Conservation (phyloP, 2,329 filamentous ascomycete species). For the Conoideocrella luteorostrata region DNA sequence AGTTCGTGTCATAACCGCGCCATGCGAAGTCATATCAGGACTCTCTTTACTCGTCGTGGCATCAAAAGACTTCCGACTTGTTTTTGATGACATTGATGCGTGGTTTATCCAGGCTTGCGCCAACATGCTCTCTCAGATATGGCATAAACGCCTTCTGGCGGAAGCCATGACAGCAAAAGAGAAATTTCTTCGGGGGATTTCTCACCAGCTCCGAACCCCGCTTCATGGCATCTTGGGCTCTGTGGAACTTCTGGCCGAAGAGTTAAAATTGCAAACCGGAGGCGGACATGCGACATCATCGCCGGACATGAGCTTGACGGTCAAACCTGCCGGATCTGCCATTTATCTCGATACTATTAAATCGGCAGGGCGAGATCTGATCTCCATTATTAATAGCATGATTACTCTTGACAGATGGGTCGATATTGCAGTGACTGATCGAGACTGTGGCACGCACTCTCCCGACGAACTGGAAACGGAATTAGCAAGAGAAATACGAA, state of each 20-base stretch:
- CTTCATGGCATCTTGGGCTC: constrained; percentile 39
- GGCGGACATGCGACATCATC: no score
- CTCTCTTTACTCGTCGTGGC: constrained; percentile 31
- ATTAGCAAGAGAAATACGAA: no score
- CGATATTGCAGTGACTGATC: constrained; percentile 21
- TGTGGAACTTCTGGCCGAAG: constrained; percentile 33
- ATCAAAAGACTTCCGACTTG: constrained; percentile 32
- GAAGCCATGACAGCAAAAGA: constrained; percentile 39
- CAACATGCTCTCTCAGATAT: constrained; percentile 27
- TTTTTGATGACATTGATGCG: constrained; percentile 40
- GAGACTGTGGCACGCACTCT: constrained; percentile 20
- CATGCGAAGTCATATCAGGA: constrained; percentile 25
- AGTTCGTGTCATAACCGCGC: constrained; percentile 30
- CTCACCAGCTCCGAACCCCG: constrained; percentile 39
- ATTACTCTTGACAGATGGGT: constrained; percentile 35
- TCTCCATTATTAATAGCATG: constrained; percentile 38
- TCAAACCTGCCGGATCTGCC: constrained; percentile 15
- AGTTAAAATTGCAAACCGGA: no score
- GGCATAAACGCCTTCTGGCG: constrained; percentile 29
- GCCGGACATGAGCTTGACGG: no score
- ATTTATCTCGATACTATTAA: no score
- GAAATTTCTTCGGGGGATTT: constrained; percentile 37
- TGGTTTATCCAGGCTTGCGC: constrained; percentile 40
- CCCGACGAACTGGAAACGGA: not conserved
- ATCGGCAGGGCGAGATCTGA: no score